Evolutionary conservation across 1,284 basidiomycete genomes (phyloP), one percentile per base, ranked within the genome.

Genomic region (Quambalaria eucalypti): DNA sequence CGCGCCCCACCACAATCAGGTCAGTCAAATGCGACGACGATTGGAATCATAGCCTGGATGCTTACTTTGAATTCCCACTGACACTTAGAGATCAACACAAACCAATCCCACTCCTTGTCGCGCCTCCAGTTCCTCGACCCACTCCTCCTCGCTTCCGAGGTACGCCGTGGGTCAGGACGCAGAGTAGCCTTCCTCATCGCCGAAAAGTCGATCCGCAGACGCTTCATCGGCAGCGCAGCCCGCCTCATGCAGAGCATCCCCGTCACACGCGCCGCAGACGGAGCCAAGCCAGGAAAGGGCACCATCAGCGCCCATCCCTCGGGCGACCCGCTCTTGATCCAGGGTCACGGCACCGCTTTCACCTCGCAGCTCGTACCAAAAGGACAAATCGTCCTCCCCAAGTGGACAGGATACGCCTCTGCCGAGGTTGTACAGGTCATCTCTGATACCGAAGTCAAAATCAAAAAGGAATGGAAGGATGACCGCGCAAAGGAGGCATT

Each of bases 1-100:
- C 48, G 95, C 90, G 12, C 95, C 95, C 19, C 95, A 99, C 78
- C 87, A 88, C 73, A 99, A 98, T 77, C 90, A 93, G 79, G 89
- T 85, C 70, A 55, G 80, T 48, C 14, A 16, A 46, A 46, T 2
- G 21, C 9, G n/a, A 9, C 8, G 2, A 19, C 16, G 40, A 47
- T 9, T 25, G n/a, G n/a, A n/a, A n/a, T n/a, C n/a, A n/a, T n/a
- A n/a, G n/a, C n/a, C n/a, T n/a, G n/a, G n/a, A n/a, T n/a, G n/a
- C n/a, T n/a, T n/a, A 28, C 26, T 47, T 53, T 21, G 14, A 31
- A 52, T 29, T 25, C 36, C 10, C 36, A 39, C 36, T 39, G 5
- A 39, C 36, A 4, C 4, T 10, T 38, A 28, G 14, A 48, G 16
- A 4, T 28, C 25, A 14, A 16, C 14, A 14, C 25, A 5, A n/a